Base-by-base conservation (phyloP, 2,329 filamentous ascomycete species). In the Pseudocercospora crystallina region DNA sequence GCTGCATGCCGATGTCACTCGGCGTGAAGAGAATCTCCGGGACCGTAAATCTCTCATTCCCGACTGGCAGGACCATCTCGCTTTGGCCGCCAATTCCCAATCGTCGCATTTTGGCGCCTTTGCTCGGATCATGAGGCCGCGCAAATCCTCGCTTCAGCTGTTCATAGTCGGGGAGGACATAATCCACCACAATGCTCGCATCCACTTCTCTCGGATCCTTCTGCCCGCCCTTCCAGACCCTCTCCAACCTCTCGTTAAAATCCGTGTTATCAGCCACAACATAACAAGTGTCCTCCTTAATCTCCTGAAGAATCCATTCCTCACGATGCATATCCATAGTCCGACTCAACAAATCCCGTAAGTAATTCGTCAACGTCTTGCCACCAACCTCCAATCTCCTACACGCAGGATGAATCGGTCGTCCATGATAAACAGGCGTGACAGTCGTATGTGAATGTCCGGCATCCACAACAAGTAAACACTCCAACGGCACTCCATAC, bases 281-380 rank as follows among this genome's bases (percentile, higher is more conserved):
- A 62, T 87, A 97, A 66, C 89, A 95, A 1, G 87, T 84, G 4
- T 86, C 80, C 68, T 99, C 94, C 67, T 99, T 99, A 71, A 97
- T 91, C 69, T 96, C 89, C 64, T 96, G 96, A 67, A 96, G 90
- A 43, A 97, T 86, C 69, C 95, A 86, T 1, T 88, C 86, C 63
- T 99, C 94, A 69, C 95, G 91, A 56, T 94, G 84, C 83, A 99
- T 91, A 68, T 96, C 92, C 70, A 95, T 96, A 65, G 96, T 90
- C 5, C 94, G 86, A 1, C 91, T 96, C 13, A 97, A 83, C 12
- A 95, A 79, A 49, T 94, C 88, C 41, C 94, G 92, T 31, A 99
- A 78, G 67, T 95, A 87, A 68, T 97, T 97, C 15, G 92, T 96
- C 55, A 99, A 75, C 44, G 95, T 81, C 71, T 96, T 97, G 50